Base-by-base conservation (phyloP, 306 rosid species). In the Medicago arabica region DNA sequence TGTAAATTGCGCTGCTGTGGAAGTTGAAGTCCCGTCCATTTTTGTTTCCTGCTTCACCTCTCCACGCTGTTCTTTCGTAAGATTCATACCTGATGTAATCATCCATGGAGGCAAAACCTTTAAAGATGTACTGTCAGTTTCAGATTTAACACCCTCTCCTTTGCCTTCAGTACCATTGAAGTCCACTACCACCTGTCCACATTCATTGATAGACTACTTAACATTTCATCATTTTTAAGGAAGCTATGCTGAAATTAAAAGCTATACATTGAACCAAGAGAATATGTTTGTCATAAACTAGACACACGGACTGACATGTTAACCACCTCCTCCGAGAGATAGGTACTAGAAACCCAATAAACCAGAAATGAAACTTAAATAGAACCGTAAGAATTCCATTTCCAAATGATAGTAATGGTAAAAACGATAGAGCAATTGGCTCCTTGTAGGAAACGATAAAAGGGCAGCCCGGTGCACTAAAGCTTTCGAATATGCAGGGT, bases 21-120 rank as follows among this genome's bases (percentile, higher is more conserved):
- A 80, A 49, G 85, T 76, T 50, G 92, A 82, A 81, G 84, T 78
- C 43, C 83, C 90, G 78, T 88, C 97, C 89, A 83, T 75, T 76
- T 86, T 94, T 34, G 84, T 71, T 80, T 88, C 96, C 83, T 82
- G 89, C 80, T 89, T 91, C 78, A 81, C 82, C 81, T 86, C 97
- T 78, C 97, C 98, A 3, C 91, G 97, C n/a, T 94, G 98, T 82
- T 89, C 94, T 80, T 91, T 88, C 8, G 98, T 91, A 63, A 94
- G 94, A 82, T 69, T 86, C 98, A 93, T 91, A 74, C 97, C 97
- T 79, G 89, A 84, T 84, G 84, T 91, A 80, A 89, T 91, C 98
- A 93, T 93, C 98, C 98, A 93, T 67, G 97, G 97, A 13, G 98
- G 98, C 83, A 93, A 88, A 66, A 93, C 93, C 82, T 93, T 93